Evolutionary conservation across 345 rosid species (phyloP), one percentile per base, ranked within the genome.

Genomic region (Noccaea bulbosa): DNA sequence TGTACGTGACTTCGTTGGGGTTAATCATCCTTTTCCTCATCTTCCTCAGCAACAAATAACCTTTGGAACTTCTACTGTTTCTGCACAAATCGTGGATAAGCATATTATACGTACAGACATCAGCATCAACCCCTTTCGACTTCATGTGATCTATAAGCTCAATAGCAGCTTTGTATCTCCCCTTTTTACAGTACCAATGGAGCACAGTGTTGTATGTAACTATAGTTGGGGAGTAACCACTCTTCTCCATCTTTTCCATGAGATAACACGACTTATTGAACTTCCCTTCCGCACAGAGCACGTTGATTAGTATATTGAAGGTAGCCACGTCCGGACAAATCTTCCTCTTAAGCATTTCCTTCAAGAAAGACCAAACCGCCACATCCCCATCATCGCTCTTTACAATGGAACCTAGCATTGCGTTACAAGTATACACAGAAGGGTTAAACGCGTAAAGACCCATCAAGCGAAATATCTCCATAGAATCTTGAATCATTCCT

Each of bases 61-160:
- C 97, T 78, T 84, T 87, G n/a, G 88, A 81, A 81, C 92, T 90
- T 83, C 85, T 83, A 34, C 48, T 71, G 62, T 81, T 90, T 81
- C 83, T 90, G 79, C 98, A 93, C 78, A 90, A 67, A 83, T 85
- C 73, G 52, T 87, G 79, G 32, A 93, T 78, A 48, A 93, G 74
- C 89, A 87, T 83, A 75, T 90, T 90, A 81, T 84, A 90, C 16
- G 97, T 90, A 83, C 87, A 87, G 4, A 78, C 87, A 82, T 93
- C 96, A 2, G 87, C 86, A 33, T 77, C 77, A 9, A 90, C 76
- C 32, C 96, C 98, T 83, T 85, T 88, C 32, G 76, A 78, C 67
- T 64, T 81, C 98, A 93, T 87, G n/a, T 27, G 75, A 67, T 86
- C 91, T 59, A 90, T 71, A 73, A 90, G 82, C 81, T 80, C 86